Evolutionary conservation across 2,329 filamentous ascomycete genomes (phyloP).

Genomic region (Sporothrix protearum): DNA sequence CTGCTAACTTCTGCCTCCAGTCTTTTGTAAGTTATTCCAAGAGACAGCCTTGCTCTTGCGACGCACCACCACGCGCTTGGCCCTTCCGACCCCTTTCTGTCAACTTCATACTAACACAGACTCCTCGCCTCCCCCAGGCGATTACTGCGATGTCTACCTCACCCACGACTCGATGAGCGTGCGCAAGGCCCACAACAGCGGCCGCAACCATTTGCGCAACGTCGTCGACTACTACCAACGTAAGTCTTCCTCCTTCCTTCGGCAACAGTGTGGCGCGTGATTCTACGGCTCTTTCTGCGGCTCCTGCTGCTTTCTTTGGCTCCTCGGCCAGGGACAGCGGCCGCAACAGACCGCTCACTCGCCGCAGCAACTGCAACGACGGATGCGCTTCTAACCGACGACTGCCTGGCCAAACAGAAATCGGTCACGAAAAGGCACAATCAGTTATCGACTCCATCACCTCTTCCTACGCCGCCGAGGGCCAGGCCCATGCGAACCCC

Average conservation of each 20-base stretch:
- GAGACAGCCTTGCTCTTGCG: conserved; percentile 40
- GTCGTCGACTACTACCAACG: conserved; percentile 98
- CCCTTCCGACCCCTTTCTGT: not conserved
- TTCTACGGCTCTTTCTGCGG: not conserved
- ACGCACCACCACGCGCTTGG: not conserved
- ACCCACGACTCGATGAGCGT: conserved; percentile 99
- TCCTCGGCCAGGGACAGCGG: not conserved
- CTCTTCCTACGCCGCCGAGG: conserved; percentile 85
- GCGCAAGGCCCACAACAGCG: conserved; percentile 96
- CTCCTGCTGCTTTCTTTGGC: not conserved
- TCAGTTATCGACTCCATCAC: conserved; percentile 98
- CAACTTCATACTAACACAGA: not conserved
- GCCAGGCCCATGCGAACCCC: conserved; percentile 79
- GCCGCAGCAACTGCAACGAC: not conserved
- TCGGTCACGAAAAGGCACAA: conserved; percentile 97
- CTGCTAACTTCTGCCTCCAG: conserved; percentile 26
- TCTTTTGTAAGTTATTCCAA: conserved; percentile 28
- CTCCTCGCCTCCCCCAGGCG: conserved; percentile 49
- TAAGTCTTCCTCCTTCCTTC: conserved; percentile 40
- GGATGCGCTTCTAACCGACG: conserved; percentile 18
- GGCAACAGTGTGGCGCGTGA: not conserved
- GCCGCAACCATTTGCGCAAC: conserved; percentile 93
- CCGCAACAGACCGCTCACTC: not conserved
- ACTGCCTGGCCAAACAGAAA: conserved; percentile 56
- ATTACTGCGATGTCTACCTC: conserved; percentile 99